Evolutionary conservation across 495 filamentous ascomycete genomes (phyloP), one percentile per base, ranked within the genome.

Genomic region (Penicillium parvum): DNA sequence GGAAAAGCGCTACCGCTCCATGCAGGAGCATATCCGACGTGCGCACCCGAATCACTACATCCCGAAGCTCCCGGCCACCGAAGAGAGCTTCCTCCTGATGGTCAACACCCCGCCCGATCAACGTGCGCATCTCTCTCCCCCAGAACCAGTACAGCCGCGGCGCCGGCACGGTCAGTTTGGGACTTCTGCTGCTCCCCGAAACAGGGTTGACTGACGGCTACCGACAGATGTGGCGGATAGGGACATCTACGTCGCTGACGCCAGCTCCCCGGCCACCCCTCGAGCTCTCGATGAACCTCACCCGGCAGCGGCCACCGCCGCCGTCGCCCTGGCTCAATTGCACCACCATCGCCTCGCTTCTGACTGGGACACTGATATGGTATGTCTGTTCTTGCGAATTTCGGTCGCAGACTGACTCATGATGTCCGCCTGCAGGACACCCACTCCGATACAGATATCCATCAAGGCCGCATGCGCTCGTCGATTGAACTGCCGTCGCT

Each of bases 21-120:
- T 98, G 86, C 94, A 96, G 72, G 92, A 98, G 77, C 92, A 98
- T 59, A 97, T 98, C 53, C 88, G 92, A 53, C 82, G 92, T 64
- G 92, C 92, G 60, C 92, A 98, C 68, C 94, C 92, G 40, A 91
- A 94, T 58, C 83, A 96, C 68, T 98, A 96, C 68, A 96, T 98
- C 52, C 82, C 92, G 47, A 98, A 97, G 82, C 88, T 98, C 57
- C 92, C 92, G 61, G 92, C 92, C 32, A 98, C 92, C 53, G 90
- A 96, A 62, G 92, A 97, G 73, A 96, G 90, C 83, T 96, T 98
- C 71, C 73, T 84, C 54, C 74, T 94, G 60, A 96, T 96, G 90
- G 87, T 95, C 62, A 94, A 79, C 64, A 88, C 88, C 45, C 83
- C 88, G 28, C 89, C 87, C 22, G 85, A 84, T 26, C 85, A 94